These are phyloP conservation scores for Trichosporon coremiiforme DNA, from an alignment of 1,284 basidiomycete species.

Conservation along the genomic window DNA sequence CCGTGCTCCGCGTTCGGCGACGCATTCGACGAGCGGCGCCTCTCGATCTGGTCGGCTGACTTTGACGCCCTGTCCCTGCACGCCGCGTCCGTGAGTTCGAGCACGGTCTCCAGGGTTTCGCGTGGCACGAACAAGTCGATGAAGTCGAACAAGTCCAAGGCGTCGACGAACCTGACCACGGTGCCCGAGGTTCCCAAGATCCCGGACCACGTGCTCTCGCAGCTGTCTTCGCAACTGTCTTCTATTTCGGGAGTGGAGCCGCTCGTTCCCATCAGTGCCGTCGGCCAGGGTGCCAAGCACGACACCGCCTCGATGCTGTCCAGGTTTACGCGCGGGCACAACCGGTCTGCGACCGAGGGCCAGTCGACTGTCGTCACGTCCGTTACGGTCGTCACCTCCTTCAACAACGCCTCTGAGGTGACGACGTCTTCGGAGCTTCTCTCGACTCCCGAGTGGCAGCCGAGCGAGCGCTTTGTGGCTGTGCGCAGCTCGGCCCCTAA, in stretches of 20 bases:
- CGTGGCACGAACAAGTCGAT: conserved; percentile 15
- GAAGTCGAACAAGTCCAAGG: conserved; percentile 8
- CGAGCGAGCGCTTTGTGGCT: conserved; percentile 2
- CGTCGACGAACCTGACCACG: conserved; percentile 12
- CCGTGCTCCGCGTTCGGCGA: conserved; percentile 6
- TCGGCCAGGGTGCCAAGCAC: background rate
- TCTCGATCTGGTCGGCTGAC: conserved; percentile 4
- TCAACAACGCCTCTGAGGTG: background rate
- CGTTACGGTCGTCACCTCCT: background rate
- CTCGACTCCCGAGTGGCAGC: conserved; percentile 8
- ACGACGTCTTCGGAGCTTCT: background rate
- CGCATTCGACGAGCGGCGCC: conserved; percentile 5
- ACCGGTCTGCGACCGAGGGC: conserved; percentile 4
- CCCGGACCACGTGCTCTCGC: conserved; percentile 8
- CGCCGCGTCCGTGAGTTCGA: background rate
- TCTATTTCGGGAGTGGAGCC: conserved; percentile 15
- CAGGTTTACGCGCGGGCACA: background rate
- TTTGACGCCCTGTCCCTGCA: background rate
- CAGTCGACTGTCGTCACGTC: conserved; percentile 4
- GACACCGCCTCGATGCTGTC: background rate
- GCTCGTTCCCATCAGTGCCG: background rate
- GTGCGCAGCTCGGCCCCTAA: conserved; percentile 7
- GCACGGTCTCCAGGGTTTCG: conserved; percentile 8
- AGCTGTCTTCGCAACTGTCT: conserved; percentile 8
- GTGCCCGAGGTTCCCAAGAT: conserved; percentile 14